Evolutionary conservation across 257 asterid genomes (phyloP).

Genomic region (Solanum medicagineum): DNA sequence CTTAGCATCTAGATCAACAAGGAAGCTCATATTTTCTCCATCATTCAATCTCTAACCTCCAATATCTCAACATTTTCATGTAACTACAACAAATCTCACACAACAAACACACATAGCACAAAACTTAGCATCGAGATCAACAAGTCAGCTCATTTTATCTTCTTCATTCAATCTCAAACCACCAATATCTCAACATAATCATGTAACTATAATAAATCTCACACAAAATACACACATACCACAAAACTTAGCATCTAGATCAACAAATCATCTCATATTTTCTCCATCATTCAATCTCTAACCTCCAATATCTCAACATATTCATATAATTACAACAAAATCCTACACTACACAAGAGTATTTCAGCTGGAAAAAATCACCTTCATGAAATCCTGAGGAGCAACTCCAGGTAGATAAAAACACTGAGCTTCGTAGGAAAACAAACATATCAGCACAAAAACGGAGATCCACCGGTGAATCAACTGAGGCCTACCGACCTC

Average conservation of each 20-base stretch:
- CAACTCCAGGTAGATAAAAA: constrained; percentile 84
- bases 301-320: background rate
- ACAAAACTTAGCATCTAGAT: background rate
- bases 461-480: constrained; percentile 20
- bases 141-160: background rate
- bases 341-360: background rate
- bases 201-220: background rate
- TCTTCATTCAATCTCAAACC: background rate
- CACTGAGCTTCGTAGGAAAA: constrained; percentile 32
- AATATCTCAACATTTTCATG: background rate
- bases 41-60: background rate
- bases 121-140: background rate
- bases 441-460: constrained; percentile 13
- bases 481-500: constrained; percentile 35
- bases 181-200: background rate
- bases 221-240: background rate
- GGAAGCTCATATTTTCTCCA: background rate
- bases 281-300: background rate
- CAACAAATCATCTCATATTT: background rate
- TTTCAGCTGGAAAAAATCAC: constrained; percentile 6
- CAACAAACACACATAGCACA: background rate
- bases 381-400: constrained; percentile 75
- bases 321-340: background rate
- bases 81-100: background rate
- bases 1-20: too few species aligned